These are phyloP conservation scores for Nitzschia putrida DNA, from an alignment of 108 stramenopile genomes.

Conservation along the genomic window DNA sequence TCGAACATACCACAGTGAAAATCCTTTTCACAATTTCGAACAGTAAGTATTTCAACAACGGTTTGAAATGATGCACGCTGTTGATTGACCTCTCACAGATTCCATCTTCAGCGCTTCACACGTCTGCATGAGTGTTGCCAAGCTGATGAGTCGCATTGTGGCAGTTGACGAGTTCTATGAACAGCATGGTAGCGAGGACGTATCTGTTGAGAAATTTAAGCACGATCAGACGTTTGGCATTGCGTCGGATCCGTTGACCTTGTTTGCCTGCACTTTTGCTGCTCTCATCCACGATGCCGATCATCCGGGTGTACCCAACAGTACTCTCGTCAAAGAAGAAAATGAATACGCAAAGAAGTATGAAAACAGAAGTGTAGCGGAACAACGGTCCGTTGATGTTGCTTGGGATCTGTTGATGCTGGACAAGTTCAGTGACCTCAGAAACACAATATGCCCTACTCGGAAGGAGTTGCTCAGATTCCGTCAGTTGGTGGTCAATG, in stretches of 20 bases:
- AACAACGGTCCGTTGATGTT: slow-evolving; percentile 47
- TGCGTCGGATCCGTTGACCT: slow-evolving; percentile 4
- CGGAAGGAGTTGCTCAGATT: slow-evolving; percentile 5
- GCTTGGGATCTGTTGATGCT: slow-evolving; percentile 39
- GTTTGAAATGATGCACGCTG: background rate
- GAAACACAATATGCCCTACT: background rate
- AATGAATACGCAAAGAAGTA: slow-evolving; percentile 41
- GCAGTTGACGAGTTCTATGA: background rate
- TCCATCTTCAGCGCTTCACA: slow-evolving; percentile 10
- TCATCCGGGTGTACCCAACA: slow-evolving; percentile 51
- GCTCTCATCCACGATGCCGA: slow-evolving; percentile 14
- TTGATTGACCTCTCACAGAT: background rate
- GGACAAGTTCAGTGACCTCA: slow-evolving; percentile 31
- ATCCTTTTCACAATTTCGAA: slow-evolving; percentile 15
- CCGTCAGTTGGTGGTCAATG: slow-evolving; percentile 9
- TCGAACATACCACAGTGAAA: background rate
- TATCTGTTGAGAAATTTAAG: background rate
- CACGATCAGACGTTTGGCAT: background rate
- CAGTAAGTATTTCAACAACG: background rate
- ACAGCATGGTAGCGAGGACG: background rate
- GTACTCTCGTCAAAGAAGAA: slow-evolving; percentile 43
- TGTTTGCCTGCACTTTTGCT: slow-evolving; percentile 13
- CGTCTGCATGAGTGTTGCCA: slow-evolving; percentile 5
- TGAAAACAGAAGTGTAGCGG: slow-evolving; percentile 44
- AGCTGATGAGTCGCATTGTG: slow-evolving; percentile 6